Evolutionary conservation across 768 basidiomycete species (phyloP), one percentile per base, ranked within the genome.

Genomic region (Termitomyces sp.): DNA sequence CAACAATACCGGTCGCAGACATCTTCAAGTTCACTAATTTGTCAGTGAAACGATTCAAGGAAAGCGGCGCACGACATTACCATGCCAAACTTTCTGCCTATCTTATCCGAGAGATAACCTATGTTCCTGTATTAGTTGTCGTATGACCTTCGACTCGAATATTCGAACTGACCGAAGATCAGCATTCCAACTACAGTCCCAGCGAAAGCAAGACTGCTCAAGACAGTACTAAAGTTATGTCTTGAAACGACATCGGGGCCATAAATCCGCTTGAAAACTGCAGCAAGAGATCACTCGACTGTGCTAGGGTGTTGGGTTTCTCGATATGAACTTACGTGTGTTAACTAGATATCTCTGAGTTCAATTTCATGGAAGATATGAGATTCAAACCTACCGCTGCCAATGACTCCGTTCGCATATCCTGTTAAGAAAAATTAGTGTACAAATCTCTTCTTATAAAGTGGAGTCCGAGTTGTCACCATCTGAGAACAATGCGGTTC

Each of bases 41-140:
- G 64, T 63, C 70, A 65, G 54, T 67, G 29, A 57, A 36, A 11
- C 47, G 34, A 37, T 29, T 10, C 36, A 17, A 32, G 25, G 54
- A 32, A 14, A 15, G 54, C 4, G 10, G 20, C 17, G n/a, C 69
- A 17, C 40, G 15, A 42, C 31, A 79, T 56, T 60, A 89, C 88
- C 93, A 95, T 95, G 65, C 93, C 93, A 66, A 88, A 89, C 69
- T 95, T 96, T 53, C 89, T 83, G 12, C 94, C 94, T 63, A 94
- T 67, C 72, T 91, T 92, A 72, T 96, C 94, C 17, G 90, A 91
- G 62, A 94, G 77, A 70, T 86, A 92, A 31, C 83, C 83, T 81
- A 58, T 40, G 14, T 9, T n/a, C 17, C 4, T 5, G 43, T 25
- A 51, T 56, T 49, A 58, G 20, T 29, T 29, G 57, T 54, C 52